Conservation (phyloP, 2,329 filamentous ascomycete genomes). For the Aspergillus quadricinctus region DNA sequence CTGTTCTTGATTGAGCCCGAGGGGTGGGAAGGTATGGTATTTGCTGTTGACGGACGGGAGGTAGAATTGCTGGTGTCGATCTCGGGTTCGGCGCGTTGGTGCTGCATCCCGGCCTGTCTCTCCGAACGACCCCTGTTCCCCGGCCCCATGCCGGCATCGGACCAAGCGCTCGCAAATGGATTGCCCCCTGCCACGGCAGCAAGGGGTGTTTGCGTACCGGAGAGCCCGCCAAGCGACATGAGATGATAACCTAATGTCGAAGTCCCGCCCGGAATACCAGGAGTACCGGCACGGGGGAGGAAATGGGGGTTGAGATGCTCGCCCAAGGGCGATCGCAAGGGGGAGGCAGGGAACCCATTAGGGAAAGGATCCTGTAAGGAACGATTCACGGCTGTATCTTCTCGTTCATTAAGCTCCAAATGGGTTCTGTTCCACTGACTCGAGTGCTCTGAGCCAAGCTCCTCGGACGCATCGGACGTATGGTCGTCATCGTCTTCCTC, state of each 20-base stretch:
- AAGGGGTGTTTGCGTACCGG: slow-evolving; percentile 46
- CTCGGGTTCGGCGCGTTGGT: slow-evolving; percentile 29
- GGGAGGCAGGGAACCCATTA: slow-evolving; percentile 26
- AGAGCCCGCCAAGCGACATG: slow-evolving; percentile 45
- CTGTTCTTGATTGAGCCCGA: slow-evolving; percentile 27
- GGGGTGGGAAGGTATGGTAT: slow-evolving; percentile 29
- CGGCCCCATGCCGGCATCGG: slow-evolving; percentile 24
- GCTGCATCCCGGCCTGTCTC: slow-evolving; percentile 11
- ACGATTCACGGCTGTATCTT: slow-evolving; percentile 25
- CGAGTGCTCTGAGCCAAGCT: slow-evolving; percentile 24
- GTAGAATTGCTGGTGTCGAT: slow-evolving; percentile 34
- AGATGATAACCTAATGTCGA: slow-evolving; percentile 48
- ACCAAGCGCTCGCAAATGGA: slow-evolving; percentile 37
- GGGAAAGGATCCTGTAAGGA: slow-evolving; percentile 26
- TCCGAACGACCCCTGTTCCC: slow-evolving; percentile 14
- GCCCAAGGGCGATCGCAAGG: slow-evolving; percentile 32
- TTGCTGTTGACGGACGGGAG: slow-evolving; percentile 43
- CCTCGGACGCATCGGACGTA: slow-evolving; percentile 34
- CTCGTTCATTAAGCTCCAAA: slow-evolving; percentile 24
- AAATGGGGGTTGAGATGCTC: slow-evolving; percentile 40
- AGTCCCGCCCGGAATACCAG: slow-evolving; percentile 46
- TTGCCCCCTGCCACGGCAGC: slow-evolving; percentile 43
- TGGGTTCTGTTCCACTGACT: slow-evolving; percentile 15
- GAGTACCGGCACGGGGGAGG: slow-evolving; percentile 43
- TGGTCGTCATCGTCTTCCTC: slow-evolving; percentile 63